phyloP scores from a whole-genome alignment of 768 basidiomycete species.

The Podaxis sp. region DNA sequence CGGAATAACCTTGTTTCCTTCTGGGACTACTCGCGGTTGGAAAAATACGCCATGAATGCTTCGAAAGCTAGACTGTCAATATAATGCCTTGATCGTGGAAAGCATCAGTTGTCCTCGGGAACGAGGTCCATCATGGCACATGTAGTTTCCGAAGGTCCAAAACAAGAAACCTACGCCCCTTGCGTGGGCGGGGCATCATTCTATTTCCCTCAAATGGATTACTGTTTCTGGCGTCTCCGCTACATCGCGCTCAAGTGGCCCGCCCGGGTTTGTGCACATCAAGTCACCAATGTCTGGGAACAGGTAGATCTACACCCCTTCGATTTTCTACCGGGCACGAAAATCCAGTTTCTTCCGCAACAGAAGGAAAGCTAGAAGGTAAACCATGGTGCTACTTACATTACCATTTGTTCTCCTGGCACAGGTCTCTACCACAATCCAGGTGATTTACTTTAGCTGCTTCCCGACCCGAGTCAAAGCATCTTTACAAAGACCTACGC shows the following conservation, averaged over 20 bases:
- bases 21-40: neutral
- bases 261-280: neutral
- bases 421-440: neutral
- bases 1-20: neutral
- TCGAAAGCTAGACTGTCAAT: neutral
- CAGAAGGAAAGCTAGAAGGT: neutral
- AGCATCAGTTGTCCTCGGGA: slow-evolving; percentile 1
- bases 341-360: neutral
- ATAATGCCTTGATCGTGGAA: neutral
- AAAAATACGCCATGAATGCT: neutral
- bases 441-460: slow-evolving; percentile 7
- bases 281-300: neutral
- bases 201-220: neutral
- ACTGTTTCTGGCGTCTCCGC: neutral
- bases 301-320: neutral
- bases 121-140: slow-evolving; percentile 6
- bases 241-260: neutral
- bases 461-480: slow-evolving; percentile 2
- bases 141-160: neutral
- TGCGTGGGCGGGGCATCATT: neutral
- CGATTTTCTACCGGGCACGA: neutral
- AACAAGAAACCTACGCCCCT: slow-evolving; percentile 1
- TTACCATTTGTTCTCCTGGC: neutral
- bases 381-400: neutral
- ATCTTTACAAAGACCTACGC: slow-evolving; percentile 8